Evolutionary conservation across 1,284 basidiomycete species (phyloP).

Genomic region (Ceratorhiza oryzae-sativae): DNA sequence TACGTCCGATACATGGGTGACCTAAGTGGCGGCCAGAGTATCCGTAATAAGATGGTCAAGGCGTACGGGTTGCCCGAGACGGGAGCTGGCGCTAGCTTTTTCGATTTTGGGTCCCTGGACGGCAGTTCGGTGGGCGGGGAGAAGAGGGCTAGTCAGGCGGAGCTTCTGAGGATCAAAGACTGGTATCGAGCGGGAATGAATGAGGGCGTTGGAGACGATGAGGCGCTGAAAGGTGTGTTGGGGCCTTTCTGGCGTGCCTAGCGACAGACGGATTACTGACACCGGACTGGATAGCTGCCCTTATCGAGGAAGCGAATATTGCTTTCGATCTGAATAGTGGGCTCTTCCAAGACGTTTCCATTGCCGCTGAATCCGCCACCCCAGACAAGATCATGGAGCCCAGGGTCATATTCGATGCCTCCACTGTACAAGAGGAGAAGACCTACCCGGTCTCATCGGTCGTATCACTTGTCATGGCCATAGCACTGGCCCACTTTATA

Average conservation of each 20-base stretch:
- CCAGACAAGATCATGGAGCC: conserved; percentile 44
- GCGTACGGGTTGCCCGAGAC: conserved; percentile 68
- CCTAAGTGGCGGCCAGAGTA: conserved; percentile 80
- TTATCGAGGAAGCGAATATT: conserved; percentile 68
- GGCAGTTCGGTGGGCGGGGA: conserved; percentile 52
- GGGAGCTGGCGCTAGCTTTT: conserved; percentile 63
- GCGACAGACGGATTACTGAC: no score
- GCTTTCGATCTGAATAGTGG: conserved; percentile 74
- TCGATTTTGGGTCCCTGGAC: conserved; percentile 68
- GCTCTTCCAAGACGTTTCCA: conserved; percentile 57
- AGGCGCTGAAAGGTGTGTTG: conserved; percentile 62
- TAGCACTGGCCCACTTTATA: conserved; percentile 60
- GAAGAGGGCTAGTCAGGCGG: conserved; percentile 53
- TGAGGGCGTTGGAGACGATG: conserved; percentile 61
- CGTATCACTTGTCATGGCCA: conserved; percentile 57
- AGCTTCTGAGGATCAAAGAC: conserved; percentile 77
- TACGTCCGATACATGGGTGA: conserved; percentile 90
- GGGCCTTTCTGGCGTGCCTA: not conserved
- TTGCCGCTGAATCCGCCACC: conserved; percentile 18
- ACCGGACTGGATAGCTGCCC: conserved; percentile 54
- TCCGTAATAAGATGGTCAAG: conserved; percentile 68
- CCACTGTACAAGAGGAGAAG: conserved; percentile 42
- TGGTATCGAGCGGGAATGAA: conserved; percentile 82
- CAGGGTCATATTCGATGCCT: conserved; percentile 43
- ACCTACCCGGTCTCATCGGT: conserved; percentile 54